Evolutionary conservation across 176 grass and related monocot species (phyloP).

Genomic region (Calamus simplicifolius): DNA sequence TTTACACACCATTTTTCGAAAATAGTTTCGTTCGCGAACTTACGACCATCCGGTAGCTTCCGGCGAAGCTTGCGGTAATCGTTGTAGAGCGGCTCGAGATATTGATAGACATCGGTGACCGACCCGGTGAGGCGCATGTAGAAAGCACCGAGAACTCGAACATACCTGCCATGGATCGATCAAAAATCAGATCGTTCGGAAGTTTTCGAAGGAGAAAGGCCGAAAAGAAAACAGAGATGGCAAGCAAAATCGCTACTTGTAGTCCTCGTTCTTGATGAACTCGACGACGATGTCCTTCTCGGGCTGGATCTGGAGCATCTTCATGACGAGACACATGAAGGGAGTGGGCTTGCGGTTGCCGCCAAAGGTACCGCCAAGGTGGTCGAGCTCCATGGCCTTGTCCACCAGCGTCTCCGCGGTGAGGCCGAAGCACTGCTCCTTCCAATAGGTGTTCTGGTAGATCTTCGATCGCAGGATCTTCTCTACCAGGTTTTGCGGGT

Average conservation of each 20-base stretch:
- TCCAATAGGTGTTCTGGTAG: slow-evolving; percentile 90
- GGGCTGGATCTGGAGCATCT: slow-evolving; percentile 99
- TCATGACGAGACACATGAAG: slow-evolving; percentile 85
- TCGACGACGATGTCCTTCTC: slow-evolving; percentile 97
- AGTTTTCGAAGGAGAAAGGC: background rate
- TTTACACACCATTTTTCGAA: too few relatives aligned
- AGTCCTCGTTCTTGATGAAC: slow-evolving; percentile 99
- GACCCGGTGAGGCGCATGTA: slow-evolving; percentile 75
- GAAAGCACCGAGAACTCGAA: slow-evolving; percentile 70
- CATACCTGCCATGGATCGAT: slow-evolving; percentile 43
- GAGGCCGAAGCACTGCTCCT: slow-evolving; percentile 96
- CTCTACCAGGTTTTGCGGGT: slow-evolving; percentile 94
- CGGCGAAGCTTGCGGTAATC: slow-evolving; percentile 81
- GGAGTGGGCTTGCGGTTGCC: slow-evolving; percentile 70
- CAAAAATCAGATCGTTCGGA: background rate
- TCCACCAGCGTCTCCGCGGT: slow-evolving; percentile 92
- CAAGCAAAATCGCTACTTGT: slow-evolving; percentile 33
- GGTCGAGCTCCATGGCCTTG: slow-evolving; percentile 99
- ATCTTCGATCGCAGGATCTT: slow-evolving; percentile 97
- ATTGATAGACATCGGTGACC: slow-evolving; percentile 82
- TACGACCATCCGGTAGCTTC: slow-evolving; percentile 76
- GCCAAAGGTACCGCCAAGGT: slow-evolving; percentile 67
- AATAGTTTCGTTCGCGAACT: background rate
- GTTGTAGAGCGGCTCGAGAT: slow-evolving; percentile 89
- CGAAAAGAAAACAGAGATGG: background rate